Evolutionary conservation across 768 basidiomycete species (phyloP).

Genomic region (Boletales sp.): DNA sequence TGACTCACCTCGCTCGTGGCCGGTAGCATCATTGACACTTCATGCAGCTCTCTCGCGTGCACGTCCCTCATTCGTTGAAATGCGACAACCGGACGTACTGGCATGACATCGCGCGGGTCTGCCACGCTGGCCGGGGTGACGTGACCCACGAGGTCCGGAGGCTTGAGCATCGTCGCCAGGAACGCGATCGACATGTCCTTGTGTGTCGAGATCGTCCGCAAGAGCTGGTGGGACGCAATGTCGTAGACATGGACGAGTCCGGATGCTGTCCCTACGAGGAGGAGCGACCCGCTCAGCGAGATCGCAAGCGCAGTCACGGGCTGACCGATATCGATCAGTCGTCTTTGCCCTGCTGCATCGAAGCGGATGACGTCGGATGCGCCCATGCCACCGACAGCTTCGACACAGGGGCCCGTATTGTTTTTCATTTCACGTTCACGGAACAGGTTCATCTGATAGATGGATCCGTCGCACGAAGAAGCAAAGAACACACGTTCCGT

Average conservation of each 20-base stretch:
- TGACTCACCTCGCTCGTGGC: slow-evolving; percentile 39
- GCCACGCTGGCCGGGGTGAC: slow-evolving; percentile 48
- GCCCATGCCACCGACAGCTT: slow-evolving; percentile 76
- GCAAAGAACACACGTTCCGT: slow-evolving; percentile 89
- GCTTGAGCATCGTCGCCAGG: slow-evolving; percentile 77
- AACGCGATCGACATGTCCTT: slow-evolving; percentile 68
- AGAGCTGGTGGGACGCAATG: slow-evolving; percentile 83
- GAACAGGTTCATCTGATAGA: slow-evolving; percentile 81
- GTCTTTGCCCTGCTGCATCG: slow-evolving; percentile 51
- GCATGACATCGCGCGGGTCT: slow-evolving; percentile 53
- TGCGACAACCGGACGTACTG: slow-evolving; percentile 59
- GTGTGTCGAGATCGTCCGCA: slow-evolving; percentile 75
- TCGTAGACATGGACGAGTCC: slow-evolving; percentile 82
- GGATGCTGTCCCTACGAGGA: slow-evolving; percentile 76
- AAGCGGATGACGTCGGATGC: slow-evolving; percentile 66
- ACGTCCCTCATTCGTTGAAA: slow-evolving; percentile 74
- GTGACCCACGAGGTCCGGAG: slow-evolving; percentile 83
- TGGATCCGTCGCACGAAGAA: slow-evolving; percentile 67
- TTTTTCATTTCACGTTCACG: slow-evolving; percentile 53
- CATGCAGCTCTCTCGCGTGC: slow-evolving; percentile 65
- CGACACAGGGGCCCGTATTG: slow-evolving; percentile 45
- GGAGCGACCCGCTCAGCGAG: slow-evolving; percentile 71
- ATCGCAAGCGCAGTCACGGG: slow-evolving; percentile 70
- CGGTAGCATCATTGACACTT: slow-evolving; percentile 62
- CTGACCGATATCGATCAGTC: slow-evolving; percentile 69